These are phyloP conservation scores for Podospora sp. DNA, from an alignment of 495 filamentous ascomycete genomes.

Conservation along the genomic window DNA sequence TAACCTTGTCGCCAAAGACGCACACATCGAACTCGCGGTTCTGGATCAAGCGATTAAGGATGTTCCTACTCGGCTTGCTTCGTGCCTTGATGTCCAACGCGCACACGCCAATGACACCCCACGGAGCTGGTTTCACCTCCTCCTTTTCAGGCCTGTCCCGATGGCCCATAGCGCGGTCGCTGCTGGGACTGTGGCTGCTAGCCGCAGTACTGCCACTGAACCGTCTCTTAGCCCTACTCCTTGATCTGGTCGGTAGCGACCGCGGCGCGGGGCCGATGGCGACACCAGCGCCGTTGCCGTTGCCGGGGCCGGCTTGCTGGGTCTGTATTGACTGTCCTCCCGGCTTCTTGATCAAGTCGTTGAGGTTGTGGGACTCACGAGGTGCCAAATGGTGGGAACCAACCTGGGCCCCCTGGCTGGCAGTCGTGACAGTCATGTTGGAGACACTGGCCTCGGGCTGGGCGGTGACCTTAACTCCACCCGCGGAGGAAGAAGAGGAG, in stretches of 20 bases:
- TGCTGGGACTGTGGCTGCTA: constrained; percentile 69
- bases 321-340: constrained; percentile 2
- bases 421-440: constrained; percentile 58
- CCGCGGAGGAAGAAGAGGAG: constrained; percentile 14
- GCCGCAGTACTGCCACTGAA: constrained; percentile 75
- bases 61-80: constrained; percentile 94
- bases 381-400: constrained; percentile 48
- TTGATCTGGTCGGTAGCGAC: constrained; percentile 59
- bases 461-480: constrained; percentile 37
- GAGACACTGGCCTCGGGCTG: constrained; percentile 56
- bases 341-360: constrained; percentile 38
- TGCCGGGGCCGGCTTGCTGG: constrained; percentile 16
- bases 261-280: constrained; percentile 27
- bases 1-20: constrained; percentile 98
- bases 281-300: constrained; percentile 16
- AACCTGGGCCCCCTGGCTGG: constrained; percentile 37
- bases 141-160: constrained; percentile 46
- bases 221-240: constrained; percentile 72
- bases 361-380: constrained; percentile 41
- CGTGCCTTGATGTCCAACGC: constrained; percentile 94
- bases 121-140: constrained; percentile 53
- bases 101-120: constrained; percentile 82
- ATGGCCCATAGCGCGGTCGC: constrained; percentile 49
- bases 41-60: constrained; percentile 84
- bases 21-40: constrained; percentile 93